These are phyloP conservation scores for Aspergillus avenaceus DNA, from an alignment of 495 filamentous ascomycete species.

Conservation along the genomic window DNA sequence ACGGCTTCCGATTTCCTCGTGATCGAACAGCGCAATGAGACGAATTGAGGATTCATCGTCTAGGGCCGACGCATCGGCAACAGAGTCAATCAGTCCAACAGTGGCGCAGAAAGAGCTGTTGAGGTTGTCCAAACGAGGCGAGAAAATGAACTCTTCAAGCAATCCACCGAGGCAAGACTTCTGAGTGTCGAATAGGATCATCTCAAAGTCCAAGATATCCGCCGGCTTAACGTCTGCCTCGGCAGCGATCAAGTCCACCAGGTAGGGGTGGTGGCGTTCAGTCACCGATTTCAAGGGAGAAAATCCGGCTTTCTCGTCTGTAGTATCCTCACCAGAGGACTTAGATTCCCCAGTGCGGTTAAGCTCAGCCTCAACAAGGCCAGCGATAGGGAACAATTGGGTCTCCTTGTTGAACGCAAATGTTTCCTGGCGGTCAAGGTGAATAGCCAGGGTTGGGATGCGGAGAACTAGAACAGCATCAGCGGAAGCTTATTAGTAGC, in stretches of 20 bases:
- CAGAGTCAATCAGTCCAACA: constrained; percentile 73
- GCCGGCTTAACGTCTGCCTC: constrained; percentile 63
- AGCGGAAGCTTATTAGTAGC: not conserved
- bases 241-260: constrained; percentile 81
- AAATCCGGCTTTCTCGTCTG: constrained; percentile 41
- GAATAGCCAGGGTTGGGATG: constrained; percentile 89
- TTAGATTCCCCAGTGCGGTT: constrained; percentile 60
- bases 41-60: constrained; percentile 78
- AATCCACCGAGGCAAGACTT: constrained; percentile 83
- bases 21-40: constrained; percentile 88
- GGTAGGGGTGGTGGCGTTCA: constrained; percentile 83
- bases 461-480: constrained; percentile 57
- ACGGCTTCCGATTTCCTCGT: constrained; percentile 92
- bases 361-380: constrained; percentile 79
- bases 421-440: constrained; percentile 77
- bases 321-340: constrained; percentile 28
- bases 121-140: constrained; percentile 87
- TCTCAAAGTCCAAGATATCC: constrained; percentile 88
- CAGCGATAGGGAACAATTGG: constrained; percentile 90
- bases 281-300: constrained; percentile 69
- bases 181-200: constrained; percentile 94
- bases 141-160: constrained; percentile 92
- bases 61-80: constrained; percentile 56
- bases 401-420: constrained; percentile 96
- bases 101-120: constrained; percentile 91